Evolutionary conservation across 2,329 filamentous ascomycete species (phyloP).

Genomic region (Pyrenophora tritici-repentis): DNA sequence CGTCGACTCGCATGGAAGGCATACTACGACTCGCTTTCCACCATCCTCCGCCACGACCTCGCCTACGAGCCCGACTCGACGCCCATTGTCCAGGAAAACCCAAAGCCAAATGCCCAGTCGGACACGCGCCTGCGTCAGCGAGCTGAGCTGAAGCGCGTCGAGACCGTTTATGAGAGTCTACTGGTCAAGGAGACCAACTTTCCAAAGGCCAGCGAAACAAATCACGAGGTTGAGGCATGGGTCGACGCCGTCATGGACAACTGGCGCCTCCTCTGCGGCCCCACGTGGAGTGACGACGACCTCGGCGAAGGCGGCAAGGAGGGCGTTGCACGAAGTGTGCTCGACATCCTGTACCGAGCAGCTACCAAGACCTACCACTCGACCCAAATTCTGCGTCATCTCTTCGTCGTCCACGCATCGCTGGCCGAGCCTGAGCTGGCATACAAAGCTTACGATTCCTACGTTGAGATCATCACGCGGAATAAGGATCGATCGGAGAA

Average conservation of each 20-base stretch:
- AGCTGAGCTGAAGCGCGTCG: constrained; percentile 77
- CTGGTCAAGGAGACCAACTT: constrained; percentile 81
- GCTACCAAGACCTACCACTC: constrained; percentile 96
- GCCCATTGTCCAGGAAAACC: constrained; percentile 26
- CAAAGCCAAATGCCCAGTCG: constrained; percentile 27
- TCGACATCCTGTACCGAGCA: constrained; percentile 86
- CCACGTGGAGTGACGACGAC: constrained; percentile 78
- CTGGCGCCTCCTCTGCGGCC: constrained; percentile 81
- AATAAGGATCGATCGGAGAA: constrained; percentile 85
- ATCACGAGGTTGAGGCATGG: constrained; percentile 81
- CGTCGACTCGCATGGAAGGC: constrained; percentile 78
- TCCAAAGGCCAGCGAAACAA: constrained; percentile 79
- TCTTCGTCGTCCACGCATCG: constrained; percentile 86
- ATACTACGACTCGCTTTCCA: constrained; percentile 80
- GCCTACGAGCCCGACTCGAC: constrained; percentile 59
- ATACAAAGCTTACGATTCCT: constrained; percentile 88
- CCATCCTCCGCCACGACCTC: constrained; percentile 70
- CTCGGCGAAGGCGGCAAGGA: constrained; percentile 81
- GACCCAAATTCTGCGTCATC: constrained; percentile 79
- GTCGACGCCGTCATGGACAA: constrained; percentile 79
- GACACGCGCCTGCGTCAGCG: constrained; percentile 58
- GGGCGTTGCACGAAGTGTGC: constrained; percentile 72
- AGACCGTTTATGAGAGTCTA: constrained; percentile 77
- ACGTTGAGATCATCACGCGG: constrained; percentile 83
- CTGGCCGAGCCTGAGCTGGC: constrained; percentile 91